Evolutionary conservation across 495 filamentous ascomycete species (phyloP), one percentile per base, ranked within the genome.

Genomic region (Aspergillus steynii): DNA sequence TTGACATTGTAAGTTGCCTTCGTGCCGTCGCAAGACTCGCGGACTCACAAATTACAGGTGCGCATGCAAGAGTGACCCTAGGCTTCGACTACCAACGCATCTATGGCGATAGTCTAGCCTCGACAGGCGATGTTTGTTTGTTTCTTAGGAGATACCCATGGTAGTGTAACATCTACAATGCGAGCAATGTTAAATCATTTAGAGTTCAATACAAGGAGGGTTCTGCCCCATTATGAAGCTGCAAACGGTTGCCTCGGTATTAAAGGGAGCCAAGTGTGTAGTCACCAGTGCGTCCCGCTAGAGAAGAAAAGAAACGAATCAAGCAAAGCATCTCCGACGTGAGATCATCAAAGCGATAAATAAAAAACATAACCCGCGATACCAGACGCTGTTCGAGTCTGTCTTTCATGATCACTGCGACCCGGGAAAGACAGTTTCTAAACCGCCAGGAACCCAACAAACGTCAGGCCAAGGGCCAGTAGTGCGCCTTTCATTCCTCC

Each of bases 111-210:
- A 14, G 37, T 42, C 37, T 12, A 42, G 37, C 20, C 42, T 56
- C 50, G 63, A 55, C 59, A 68, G 56, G 51, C 51, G 50, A 51
- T 61, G 49, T 56, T 48, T 55, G 57, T 65, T 66, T 70, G 57
- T 64, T 65, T 66, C 50, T 61, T 62, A 65, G 61, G 62, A 69
- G 68, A 73, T 73, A 73, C 71, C 71, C 71, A 67, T 65, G 53
- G 56, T 61, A 59, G 61, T 29, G 60, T 29, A 63, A 51, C 31
- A 57, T 58, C 48, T 55, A 66, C 57, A 58, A 55, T 53, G 56
- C 34, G 56, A 47, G 26, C 34, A 58, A 51, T 47, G 25, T 29
- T 26, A 49, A 46, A 50, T 28, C 45, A 49, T 55, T 37, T 51
- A 56, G 62, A 55, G 42, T 65, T 60, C 56, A 29, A 56, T 65